Base-by-base conservation (phyloP, 1,284 basidiomycete genomes). In the Sanghuangporus weigelae region DNA sequence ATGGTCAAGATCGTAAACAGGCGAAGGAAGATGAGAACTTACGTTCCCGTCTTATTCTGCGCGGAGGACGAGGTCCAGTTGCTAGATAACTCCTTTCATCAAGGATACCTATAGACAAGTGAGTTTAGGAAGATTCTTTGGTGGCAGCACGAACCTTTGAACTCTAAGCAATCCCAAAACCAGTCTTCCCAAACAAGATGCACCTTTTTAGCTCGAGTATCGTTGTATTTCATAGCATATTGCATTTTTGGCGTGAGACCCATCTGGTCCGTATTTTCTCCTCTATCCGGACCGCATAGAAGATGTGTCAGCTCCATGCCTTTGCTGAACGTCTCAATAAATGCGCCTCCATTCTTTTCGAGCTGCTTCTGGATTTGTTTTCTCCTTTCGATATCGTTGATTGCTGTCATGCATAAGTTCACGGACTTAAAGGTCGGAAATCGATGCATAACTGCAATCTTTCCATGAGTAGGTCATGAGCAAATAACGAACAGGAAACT, bases 171-270 rank as follows among this genome's bases (percentile, higher is more conserved):
- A 68, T 93, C 92, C 87, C 88, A 90, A 66, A 94, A 89, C 91
- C 91, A 94, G 65, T 92, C 90, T 67, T 91, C 89, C 86, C 91
- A 93, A 1, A 94, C 84, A 2, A 92, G 76, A 57, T 81, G 78
- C 42, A 93, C 88, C 51, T 81, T 77, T 0, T 85, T 86, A 69
- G 90, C 87, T 14, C 85, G 79, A 31, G 76, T 73, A 57, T 78
- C 72, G 69, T 90, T 89, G 70, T 89, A 86, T 71, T 88, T 87
- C 64, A 84, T 79, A 0, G 86, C 84, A 68, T 86, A 87, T 23
- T 76, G 76, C 80, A 92, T 88, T 74, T 90, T 90, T 48, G 68
- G 19, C 10, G 64, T 59, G 14, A 61, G 42, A 7, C 51, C 63
- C 38, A 46, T 57, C 16, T 40, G 42, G n/a, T 58, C 59, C 87